A percentile compares a stretch with the other conserved stretches of the same genome.
Conservation (phyloP, 2,329 filamentous ascomycete genomes). For the Aspergillus thermomutatus region DNA sequence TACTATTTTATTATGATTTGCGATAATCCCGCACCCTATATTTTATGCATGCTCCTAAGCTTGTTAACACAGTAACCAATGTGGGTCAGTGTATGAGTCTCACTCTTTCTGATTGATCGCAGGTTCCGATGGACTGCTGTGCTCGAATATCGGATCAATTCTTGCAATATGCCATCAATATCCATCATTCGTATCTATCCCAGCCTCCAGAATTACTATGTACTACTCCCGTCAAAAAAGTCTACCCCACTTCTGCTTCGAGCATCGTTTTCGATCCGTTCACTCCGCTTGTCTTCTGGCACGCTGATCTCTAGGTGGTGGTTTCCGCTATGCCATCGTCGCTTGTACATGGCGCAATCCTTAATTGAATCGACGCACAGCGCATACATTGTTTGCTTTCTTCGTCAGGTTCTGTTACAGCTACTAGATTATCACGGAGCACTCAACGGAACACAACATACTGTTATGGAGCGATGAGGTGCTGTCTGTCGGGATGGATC, state of each 20-base stretch:
- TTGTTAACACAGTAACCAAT: background rate
- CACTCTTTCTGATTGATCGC: background rate
- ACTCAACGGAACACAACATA: constrained; percentile 8
- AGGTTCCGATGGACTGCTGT: background rate
- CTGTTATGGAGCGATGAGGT: constrained; percentile 10
- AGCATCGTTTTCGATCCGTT: constrained; percentile 16
- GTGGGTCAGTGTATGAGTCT: background rate
- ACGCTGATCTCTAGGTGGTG: background rate
- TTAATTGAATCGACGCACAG: constrained; percentile 21
- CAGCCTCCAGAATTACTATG: constrained; percentile 20
- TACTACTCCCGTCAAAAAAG: constrained; percentile 14
- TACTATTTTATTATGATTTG: background rate
- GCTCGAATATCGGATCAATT: background rate
- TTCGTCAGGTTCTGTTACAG: background rate
- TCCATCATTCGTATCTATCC: constrained; percentile 7
- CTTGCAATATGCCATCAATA: background rate
- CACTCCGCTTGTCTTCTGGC: background rate
- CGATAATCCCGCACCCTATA: background rate
- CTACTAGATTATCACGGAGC: constrained; percentile 9
- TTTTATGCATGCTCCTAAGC: background rate
- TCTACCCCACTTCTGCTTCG: constrained; percentile 19
- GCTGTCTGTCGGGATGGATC: constrained; percentile 17
- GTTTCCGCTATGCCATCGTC: constrained; percentile 20
- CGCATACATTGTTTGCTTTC: constrained; percentile 4
- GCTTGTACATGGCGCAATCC: constrained; percentile 15